Base-by-base conservation (phyloP, 2,329 filamentous ascomycete genomes). In the Penicillium olsonii region DNA sequence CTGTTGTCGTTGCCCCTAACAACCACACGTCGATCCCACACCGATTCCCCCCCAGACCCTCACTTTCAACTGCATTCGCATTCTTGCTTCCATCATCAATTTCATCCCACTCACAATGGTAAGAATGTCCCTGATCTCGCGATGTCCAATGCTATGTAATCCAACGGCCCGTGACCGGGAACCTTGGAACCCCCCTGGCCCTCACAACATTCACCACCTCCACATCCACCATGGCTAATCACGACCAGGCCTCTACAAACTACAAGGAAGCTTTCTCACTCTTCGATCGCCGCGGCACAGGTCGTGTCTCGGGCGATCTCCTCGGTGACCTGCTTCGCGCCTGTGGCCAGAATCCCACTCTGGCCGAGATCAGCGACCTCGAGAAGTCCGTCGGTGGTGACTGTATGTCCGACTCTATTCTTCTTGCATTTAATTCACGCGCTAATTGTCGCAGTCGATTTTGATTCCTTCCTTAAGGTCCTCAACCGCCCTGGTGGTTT, bases 211-310 rank as follows among this genome's bases (percentile, higher is more conserved):
- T 27, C 38, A n/a, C 44, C 14, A 27, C 40, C 42, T 35, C 37
- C 44, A 40, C 45, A 31, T 26, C 17, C 52, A 55, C 50, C 38
- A 57, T 58, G 53, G 45, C 50, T 56, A 67, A 61, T 50, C 68
- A 61, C 41, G 65, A 69, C 31, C 82, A 86, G 83, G 81, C 83
- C 70, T 84, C 84, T 54, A 97, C 92, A 79, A 97, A 99, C 87
- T 99, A 97, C 90, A 97, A 97, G 82, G 94, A 99, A 87, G 94
- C 94, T 64, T 99, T 99, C 78, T 92, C 92, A 67, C 88, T 99
- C 73, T 99, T 97, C 81, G 94, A 99, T 83, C 97, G 96, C 86
- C 92, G 94, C 74, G 94, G 94, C 70, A 95, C 90, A 71, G 92
- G 92, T 69, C 92, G 92, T 65, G 94, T 97, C 63, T 77, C 88